A percentile compares a stretch with the other conserved stretches of the same genome.
Conservation (phyloP, 2,329 filamentous ascomycete species). For the Balansia obtecta region DNA sequence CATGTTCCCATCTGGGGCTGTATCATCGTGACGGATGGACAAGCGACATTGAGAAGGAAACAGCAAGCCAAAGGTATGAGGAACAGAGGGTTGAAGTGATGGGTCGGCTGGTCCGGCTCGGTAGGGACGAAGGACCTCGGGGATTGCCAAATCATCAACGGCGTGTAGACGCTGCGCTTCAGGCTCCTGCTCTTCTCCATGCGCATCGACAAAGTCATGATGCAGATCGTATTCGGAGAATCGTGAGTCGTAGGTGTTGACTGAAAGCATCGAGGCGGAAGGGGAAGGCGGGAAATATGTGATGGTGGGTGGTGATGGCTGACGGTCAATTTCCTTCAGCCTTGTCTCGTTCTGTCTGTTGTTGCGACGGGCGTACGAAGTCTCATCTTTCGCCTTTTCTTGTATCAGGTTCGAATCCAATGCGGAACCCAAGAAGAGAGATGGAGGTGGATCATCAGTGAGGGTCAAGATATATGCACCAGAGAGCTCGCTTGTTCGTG, state of each 20-base stretch:
- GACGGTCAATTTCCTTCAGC: neutral
- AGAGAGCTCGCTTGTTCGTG: constrained; percentile 2
- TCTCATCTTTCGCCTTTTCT: neutral
- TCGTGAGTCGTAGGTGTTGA: constrained; percentile 72
- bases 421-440: neutral
- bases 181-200: constrained; percentile 4
- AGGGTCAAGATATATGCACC: constrained; percentile 1
- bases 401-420: neutral
- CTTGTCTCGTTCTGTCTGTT: neutral
- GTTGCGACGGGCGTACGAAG: too few species aligned
- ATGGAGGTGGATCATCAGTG: neutral
- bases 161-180: neutral
- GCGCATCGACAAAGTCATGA: constrained; percentile 16
- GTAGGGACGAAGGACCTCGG: constrained; percentile 1
- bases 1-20: constrained; percentile 88
- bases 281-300: constrained; percentile 8
- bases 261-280: constrained; percentile 36
- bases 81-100: constrained; percentile 47
- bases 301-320: constrained; percentile 1
- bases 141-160: constrained; percentile 2
- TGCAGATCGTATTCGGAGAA: constrained; percentile 24
- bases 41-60: constrained; percentile 79
- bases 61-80: constrained; percentile 68
- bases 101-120: neutral
- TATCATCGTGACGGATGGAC: constrained; percentile 79